Conservation (phyloP, 331 rosid genomes). For the Quercus tomentella region DNA sequence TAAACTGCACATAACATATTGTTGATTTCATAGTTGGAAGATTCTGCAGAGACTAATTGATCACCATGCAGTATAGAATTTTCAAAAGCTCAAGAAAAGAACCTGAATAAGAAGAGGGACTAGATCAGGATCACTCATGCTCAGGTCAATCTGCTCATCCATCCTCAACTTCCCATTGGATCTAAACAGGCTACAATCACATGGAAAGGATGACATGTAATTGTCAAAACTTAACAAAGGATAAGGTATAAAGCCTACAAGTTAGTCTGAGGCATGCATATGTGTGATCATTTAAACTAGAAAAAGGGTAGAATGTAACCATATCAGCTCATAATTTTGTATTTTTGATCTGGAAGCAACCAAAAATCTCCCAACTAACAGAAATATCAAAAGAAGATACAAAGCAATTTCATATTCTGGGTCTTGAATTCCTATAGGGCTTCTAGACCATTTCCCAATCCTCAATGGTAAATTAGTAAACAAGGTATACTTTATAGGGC, state of each 20-base stretch:
- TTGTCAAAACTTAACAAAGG: constrained; percentile 1
- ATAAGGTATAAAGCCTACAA: background rate
- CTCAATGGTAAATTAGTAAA: background rate
- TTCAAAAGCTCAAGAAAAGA: constrained; percentile 7
- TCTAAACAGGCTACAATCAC: constrained; percentile 75
- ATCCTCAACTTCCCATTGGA: constrained; percentile 77
- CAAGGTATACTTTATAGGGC: background rate
- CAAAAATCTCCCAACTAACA: background rate
- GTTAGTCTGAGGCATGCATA: background rate
- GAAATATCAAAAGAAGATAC: background rate
- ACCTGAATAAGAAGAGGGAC: constrained; percentile 96
- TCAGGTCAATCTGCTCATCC: constrained; percentile 77
- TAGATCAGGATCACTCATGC: constrained; percentile 97
- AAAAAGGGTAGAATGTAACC: background rate
- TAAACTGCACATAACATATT: background rate
- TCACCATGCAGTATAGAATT: background rate
- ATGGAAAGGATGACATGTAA: constrained; percentile 11
- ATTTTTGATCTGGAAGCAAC: background rate
- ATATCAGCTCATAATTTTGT: background rate
- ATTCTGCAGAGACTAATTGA: background rate
- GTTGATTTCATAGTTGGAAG: background rate
- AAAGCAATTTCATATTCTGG: background rate
- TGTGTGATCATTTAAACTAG: background rate
- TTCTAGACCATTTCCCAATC: background rate
- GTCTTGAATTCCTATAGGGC: background rate